These are phyloP conservation scores for Vitis rupestris DNA, from an alignment of 164 flowering plant genomes.

Conservation along the genomic window DNA sequence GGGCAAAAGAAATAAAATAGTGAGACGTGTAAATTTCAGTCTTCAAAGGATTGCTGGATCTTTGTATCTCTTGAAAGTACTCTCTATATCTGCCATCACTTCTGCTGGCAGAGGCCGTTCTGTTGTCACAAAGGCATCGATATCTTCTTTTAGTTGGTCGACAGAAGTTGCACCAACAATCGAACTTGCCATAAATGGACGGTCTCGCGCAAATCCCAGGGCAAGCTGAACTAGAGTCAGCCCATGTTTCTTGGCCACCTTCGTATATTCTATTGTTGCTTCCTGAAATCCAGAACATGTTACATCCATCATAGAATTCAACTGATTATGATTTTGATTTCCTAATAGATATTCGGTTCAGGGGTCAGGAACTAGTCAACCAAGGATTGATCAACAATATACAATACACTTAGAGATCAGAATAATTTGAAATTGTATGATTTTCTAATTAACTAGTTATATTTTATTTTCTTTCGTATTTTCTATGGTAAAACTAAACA, in stretches of 20 bases:
- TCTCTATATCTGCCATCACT: constrained; percentile 62
- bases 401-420: too few species aligned
- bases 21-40: background rate
- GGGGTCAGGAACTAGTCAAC: background rate
- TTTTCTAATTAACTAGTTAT: too few species aligned
- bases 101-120: constrained; percentile 76
- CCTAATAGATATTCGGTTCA: background rate
- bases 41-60: constrained; percentile 65
- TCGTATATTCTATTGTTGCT: constrained; percentile 60
- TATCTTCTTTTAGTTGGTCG: constrained; percentile 80
- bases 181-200: constrained; percentile 89
- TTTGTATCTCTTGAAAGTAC: constrained; percentile 63
- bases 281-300: constrained; percentile 48
- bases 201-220: constrained; percentile 79
- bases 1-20: background rate
- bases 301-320: background rate
- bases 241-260: constrained; percentile 74
- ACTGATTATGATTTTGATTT: background rate
- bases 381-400: background rate
- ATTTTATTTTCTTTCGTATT: too few species aligned
- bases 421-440: too few species aligned
- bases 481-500: too few species aligned
- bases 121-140: constrained; percentile 66
- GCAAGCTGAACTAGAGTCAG: constrained; percentile 78
- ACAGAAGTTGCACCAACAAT: constrained; percentile 89